Evolutionary conservation across 495 filamentous ascomycete species (phyloP), one percentile per base, ranked within the genome.

Genomic region (Aspergillus coremiiformis): DNA sequence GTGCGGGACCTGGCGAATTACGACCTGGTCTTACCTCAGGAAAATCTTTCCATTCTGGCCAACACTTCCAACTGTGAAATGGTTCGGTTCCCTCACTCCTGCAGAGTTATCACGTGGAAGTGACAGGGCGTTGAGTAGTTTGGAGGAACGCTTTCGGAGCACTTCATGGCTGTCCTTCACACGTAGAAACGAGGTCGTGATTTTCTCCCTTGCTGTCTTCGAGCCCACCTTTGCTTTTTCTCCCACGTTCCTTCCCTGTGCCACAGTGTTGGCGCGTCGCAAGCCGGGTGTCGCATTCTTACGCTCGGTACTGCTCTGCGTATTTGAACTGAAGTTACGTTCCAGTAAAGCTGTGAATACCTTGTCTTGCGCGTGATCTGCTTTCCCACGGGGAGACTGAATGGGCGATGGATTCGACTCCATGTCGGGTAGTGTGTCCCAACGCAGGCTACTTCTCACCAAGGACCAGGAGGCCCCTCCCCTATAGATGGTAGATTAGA

Each of bases 31-130:
- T 65, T 86, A 96, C 92, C 91, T 89, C 52, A 97, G 72, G 66
- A 93, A 97, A 66, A 97, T 90, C 68, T 85, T 84, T 30, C 92
- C 92, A 72, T 93, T 92, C 63, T 90, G 87, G 42, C 90, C 91
- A 51, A 97, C 86, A 71, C 95, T 96, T 21, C 87, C 90, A 50
- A 96, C 92, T 9, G 89, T 88, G 67, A 96, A 97, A 62, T 93
- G 86, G 44, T 87, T 78, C 22, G 84, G 87, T 70, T 73, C 76
- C 54, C 73, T 71, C 41, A 59, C 59, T 19, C 56, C 54, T 32
- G 67, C 53, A 58, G 62, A 61, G n/a, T 57, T 58, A 51, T 72
- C 70, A 45, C 62, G 63, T 19, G 63, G 57, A 12, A 46, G 47
- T 11, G 66, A 58, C 11, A 63, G 65, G 42, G 61, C 61, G 52